Evolutionary conservation across 2,329 filamentous ascomycete genomes (phyloP).

Genomic region (Paramyrothecium roridum): DNA sequence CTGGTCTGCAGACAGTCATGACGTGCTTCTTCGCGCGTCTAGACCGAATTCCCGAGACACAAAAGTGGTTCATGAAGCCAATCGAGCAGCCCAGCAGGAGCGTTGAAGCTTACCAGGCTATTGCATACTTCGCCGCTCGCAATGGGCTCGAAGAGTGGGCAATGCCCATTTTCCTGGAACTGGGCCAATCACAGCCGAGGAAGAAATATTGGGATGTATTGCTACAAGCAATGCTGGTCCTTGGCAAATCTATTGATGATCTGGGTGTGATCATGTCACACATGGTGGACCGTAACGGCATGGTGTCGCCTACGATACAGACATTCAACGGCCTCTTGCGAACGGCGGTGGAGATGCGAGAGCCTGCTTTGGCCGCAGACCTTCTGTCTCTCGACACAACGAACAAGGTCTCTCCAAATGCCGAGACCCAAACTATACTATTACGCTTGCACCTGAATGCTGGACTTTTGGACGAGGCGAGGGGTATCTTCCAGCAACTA

Average conservation of each 20-base stretch:
- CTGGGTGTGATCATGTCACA: slow-evolving; percentile 58
- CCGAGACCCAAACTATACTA: slow-evolving; percentile 68
- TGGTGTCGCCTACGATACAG: slow-evolving; percentile 57
- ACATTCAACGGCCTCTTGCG: slow-evolving; percentile 77
- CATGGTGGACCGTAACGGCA: slow-evolving; percentile 61
- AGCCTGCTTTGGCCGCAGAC: slow-evolving; percentile 70
- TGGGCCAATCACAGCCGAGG: slow-evolving; percentile 42
- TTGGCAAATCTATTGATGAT: slow-evolving; percentile 60
- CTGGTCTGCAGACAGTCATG: slow-evolving; percentile 50
- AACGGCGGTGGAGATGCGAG: slow-evolving; percentile 66
- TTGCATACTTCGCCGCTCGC: slow-evolving; percentile 52
- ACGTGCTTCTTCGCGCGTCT: slow-evolving; percentile 59
- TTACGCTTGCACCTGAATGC: slow-evolving; percentile 73
- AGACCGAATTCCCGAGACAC: slow-evolving; percentile 57
- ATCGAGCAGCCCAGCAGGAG: slow-evolving; percentile 27
- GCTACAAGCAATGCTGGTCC: slow-evolving; percentile 68
- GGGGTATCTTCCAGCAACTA: slow-evolving; percentile 56
- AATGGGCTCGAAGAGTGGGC: slow-evolving; percentile 62
- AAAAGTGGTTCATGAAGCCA: slow-evolving; percentile 63
- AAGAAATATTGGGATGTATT: slow-evolving; percentile 68
- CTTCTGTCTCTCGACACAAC: slow-evolving; percentile 66
- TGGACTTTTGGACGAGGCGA: slow-evolving; percentile 68
- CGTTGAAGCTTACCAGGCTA: slow-evolving; percentile 19
- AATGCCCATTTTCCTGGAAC: slow-evolving; percentile 51
- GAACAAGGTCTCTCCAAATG: slow-evolving; percentile 64